A percentile compares a stretch with the other conserved stretches of the same genome.
Conservation (phyloP, 176 grass and related monocot species). For the Tillandsia fasciculata region DNA sequence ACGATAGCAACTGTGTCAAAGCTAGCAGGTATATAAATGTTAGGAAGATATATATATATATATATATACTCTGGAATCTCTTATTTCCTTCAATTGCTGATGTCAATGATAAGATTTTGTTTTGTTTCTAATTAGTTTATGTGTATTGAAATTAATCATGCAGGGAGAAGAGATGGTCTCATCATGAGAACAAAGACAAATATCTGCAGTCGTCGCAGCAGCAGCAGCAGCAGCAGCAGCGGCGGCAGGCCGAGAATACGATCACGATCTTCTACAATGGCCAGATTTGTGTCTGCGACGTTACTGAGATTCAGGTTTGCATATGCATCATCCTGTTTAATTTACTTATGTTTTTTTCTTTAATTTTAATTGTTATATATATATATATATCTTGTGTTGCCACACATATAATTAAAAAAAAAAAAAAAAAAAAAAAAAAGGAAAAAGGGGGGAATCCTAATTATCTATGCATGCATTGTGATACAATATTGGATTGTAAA, state of each 20-base stretch:
- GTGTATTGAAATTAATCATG: background rate
- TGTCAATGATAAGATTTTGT: background rate
- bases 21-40: background rate
- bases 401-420: no score
- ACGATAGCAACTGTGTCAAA: background rate
- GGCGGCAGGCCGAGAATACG: slow-evolving; percentile 6
- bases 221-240: no score
- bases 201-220: background rate
- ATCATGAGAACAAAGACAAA: background rate
- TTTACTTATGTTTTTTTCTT: background rate
- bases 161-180: background rate
- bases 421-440: background rate
- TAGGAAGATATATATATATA: background rate
- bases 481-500: no score
- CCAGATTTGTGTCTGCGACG: slow-evolving; percentile 43
- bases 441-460: background rate
- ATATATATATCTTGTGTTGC: no score
- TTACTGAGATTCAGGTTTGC: slow-evolving; percentile 58
- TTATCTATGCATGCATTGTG: no score
- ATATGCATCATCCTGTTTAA: background rate
- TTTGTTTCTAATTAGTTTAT: background rate
- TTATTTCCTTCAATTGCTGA: background rate
- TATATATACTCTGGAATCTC: no score
- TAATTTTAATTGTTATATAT: background rate
- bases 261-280: slow-evolving; percentile 69